Conservation (phyloP, 257 asterid species). For the Parsonsia alboflavescens region DNA sequence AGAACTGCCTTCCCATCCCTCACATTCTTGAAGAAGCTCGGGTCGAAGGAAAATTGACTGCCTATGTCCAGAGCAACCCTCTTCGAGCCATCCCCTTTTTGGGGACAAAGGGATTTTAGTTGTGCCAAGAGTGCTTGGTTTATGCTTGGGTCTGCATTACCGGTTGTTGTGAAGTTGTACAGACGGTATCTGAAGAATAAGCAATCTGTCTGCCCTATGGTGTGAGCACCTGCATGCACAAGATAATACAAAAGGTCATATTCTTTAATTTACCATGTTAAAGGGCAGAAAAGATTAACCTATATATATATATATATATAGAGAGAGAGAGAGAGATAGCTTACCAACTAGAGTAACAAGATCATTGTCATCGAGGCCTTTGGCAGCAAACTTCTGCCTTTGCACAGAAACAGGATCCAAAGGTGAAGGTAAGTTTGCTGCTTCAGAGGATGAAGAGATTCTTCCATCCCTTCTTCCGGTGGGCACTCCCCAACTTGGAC, state of each 20-base stretch:
- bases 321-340: too few species aligned
- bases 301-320: too few species aligned
- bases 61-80: constrained; percentile 52
- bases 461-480: constrained; percentile 75
- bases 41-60: constrained; percentile 47
- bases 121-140: constrained; percentile 42
- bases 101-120: constrained; percentile 44
- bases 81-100: constrained; percentile 37
- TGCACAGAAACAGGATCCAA: constrained; percentile 48
- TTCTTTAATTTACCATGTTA: too few species aligned
- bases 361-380: constrained; percentile 76
- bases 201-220: constrained; percentile 60
- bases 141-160: constrained; percentile 66
- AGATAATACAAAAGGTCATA: background rate
- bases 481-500: constrained; percentile 65
- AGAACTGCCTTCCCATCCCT: constrained; percentile 60
- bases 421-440: constrained; percentile 49
- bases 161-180: constrained; percentile 62
- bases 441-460: constrained; percentile 41
- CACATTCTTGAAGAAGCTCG: constrained; percentile 59
- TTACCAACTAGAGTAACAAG: constrained; percentile 70
- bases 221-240: constrained; percentile 57
- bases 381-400: constrained; percentile 56
- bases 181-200: constrained; percentile 48
- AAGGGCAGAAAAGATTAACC: too few species aligned